phyloP scores from a whole-genome alignment of 176 grass and related monocot genomes.

The Phoenix roebelenii region DNA sequence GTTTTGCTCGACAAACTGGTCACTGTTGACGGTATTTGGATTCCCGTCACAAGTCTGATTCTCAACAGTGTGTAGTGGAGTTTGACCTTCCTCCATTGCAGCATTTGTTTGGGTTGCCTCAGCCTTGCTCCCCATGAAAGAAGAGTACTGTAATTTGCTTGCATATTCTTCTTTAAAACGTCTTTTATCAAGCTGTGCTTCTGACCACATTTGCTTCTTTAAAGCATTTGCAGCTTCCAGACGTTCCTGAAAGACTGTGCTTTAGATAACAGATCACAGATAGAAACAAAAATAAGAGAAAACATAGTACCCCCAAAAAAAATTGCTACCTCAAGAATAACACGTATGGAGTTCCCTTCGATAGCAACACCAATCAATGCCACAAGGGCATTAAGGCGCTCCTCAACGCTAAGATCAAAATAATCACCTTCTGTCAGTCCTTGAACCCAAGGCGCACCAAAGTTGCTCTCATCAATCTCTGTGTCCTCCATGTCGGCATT shows the following conservation, averaged over 20 bases:
- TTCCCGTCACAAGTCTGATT: constrained; percentile 35
- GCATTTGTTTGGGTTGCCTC: constrained; percentile 39
- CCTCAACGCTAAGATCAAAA: constrained; percentile 82
- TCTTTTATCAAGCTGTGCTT: constrained; percentile 87
- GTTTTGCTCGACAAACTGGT: constrained; percentile 28
- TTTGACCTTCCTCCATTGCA: constrained; percentile 24
- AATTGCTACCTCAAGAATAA: constrained; percentile 34
- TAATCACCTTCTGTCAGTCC: constrained; percentile 86
- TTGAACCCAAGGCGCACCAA: constrained; percentile 77
- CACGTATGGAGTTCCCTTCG: constrained; percentile 71
- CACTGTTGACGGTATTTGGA: constrained; percentile 24
- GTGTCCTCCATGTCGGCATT: constrained; percentile 35
- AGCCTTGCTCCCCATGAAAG: constrained; percentile 27
- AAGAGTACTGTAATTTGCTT: constrained; percentile 40
- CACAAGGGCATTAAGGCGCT: constrained; percentile 75
- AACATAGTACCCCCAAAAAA: background rate
- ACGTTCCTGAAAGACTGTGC: constrained; percentile 51
- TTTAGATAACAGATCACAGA: constrained; percentile 17
- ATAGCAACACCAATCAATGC: constrained; percentile 67
- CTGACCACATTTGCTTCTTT: constrained; percentile 98
- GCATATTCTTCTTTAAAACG: constrained; percentile 72
- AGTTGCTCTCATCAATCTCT: constrained; percentile 84
- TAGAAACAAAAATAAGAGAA: constrained; percentile 16
- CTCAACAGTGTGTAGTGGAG: constrained; percentile 19
- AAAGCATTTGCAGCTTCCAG: constrained; percentile 84